phyloP scores from a whole-genome alignment of 2,329 filamentous ascomycete genomes.

The Neonectria faginata region DNA sequence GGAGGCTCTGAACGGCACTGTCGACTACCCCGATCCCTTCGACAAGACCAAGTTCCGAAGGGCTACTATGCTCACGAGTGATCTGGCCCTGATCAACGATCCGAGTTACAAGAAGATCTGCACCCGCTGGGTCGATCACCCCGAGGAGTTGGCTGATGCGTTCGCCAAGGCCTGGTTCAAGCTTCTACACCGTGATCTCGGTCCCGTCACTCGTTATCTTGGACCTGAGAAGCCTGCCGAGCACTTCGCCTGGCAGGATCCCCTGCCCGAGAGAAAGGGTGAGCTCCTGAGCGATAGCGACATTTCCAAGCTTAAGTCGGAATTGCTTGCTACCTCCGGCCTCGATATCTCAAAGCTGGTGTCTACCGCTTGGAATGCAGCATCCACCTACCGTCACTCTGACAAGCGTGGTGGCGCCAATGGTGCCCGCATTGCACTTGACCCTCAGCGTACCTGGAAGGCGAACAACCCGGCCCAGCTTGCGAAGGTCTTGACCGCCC shows the following conservation, averaged over 20 bases:
- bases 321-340: slow-evolving; percentile 70
- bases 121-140: slow-evolving; percentile 75
- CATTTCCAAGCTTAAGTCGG: slow-evolving; percentile 73
- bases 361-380: slow-evolving; percentile 75
- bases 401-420: slow-evolving; percentile 89
- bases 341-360: slow-evolving; percentile 72
- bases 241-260: slow-evolving; percentile 80
- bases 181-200: slow-evolving; percentile 83
- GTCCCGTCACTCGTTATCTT: slow-evolving; percentile 76
- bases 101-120: slow-evolving; percentile 81
- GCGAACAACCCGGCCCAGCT: slow-evolving; percentile 80
- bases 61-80: slow-evolving; percentile 82
- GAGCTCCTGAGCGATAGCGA: slow-evolving; percentile 72
- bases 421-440: slow-evolving; percentile 80
- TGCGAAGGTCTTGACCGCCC: slow-evolving; percentile 67
- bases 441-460: slow-evolving; percentile 78
- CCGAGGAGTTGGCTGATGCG: slow-evolving; percentile 74
- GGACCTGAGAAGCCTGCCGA: slow-evolving; percentile 80
- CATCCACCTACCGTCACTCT: slow-evolving; percentile 77
- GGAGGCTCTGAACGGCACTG: slow-evolving; percentile 77
- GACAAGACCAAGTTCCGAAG: slow-evolving; percentile 77
- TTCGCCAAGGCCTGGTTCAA: slow-evolving; percentile 86
- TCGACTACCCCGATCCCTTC: slow-evolving; percentile 77
- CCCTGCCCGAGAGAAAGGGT: slow-evolving; percentile 70
- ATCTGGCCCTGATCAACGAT: slow-evolving; percentile 78